Conservation (phyloP, 441 rosid genomes). For the Capsella rubella region DNA sequence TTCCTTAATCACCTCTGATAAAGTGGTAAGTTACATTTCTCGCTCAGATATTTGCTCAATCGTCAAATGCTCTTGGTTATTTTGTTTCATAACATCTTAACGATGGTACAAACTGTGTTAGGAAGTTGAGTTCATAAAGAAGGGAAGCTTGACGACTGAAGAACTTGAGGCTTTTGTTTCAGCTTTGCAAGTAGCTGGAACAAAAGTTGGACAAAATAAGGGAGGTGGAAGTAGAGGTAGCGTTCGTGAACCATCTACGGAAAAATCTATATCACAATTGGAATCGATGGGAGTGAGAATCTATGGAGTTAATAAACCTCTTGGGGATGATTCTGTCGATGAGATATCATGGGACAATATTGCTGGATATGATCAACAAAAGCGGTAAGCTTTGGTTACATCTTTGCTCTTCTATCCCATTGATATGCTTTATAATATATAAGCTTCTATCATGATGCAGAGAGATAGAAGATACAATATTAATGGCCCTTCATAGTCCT, state of each 20-base stretch:
- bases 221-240: conserved; percentile 49
- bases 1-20: conserved; percentile 75
- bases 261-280: conserved; percentile 64
- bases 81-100: conserved; percentile 2
- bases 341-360: conserved; percentile 91
- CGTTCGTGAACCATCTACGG: conserved; percentile 49
- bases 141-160: conserved; percentile 70
- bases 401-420: background rate
- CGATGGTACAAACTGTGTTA: conserved; percentile 36
- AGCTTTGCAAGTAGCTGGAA: conserved; percentile 70
- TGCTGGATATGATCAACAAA: conserved; percentile 94
- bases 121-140: conserved; percentile 94
- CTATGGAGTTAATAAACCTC: conserved; percentile 77
- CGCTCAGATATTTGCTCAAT: conserved; percentile 12
- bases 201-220: conserved; percentile 52
- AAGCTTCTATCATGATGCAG: conserved; percentile 49
- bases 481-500: conserved; percentile 90
- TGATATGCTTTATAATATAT: background rate
- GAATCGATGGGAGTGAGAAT: conserved; percentile 91
- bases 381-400: conserved; percentile 57
- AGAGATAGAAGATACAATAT: conserved; percentile 92
- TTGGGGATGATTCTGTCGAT: conserved; percentile 47
- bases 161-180: conserved; percentile 94
- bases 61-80: background rate
- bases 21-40: conserved; percentile 56